Conservation (phyloP, 129 eudicot species). For the Helianthus tuberosus region DNA sequence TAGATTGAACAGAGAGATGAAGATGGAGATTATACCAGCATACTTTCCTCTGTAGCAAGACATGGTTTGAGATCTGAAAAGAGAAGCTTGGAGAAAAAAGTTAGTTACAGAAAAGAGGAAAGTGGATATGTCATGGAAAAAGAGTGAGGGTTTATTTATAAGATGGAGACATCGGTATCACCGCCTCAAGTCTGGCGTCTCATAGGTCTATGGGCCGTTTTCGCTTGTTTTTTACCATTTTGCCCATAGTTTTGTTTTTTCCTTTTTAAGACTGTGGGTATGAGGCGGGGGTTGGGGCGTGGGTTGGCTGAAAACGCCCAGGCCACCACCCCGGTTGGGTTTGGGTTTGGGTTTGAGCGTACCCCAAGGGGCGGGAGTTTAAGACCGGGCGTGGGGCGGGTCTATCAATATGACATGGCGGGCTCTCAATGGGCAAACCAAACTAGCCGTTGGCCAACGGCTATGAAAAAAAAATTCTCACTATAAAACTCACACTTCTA, state of each 20-base stretch:
- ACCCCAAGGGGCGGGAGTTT: too few relatives aligned
- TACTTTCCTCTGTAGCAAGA: constrained; percentile 88
- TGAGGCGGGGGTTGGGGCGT: too few relatives aligned
- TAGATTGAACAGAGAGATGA: neutral
- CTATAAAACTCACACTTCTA: too few relatives aligned
- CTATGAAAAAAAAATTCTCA: too few relatives aligned
- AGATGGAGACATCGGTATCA: constrained; percentile 32
- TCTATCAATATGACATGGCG: too few relatives aligned
- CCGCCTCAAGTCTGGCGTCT: constrained; percentile 50
- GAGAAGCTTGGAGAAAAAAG: constrained; percentile 12
- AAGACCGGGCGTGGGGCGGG: too few relatives aligned
- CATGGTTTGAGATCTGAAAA: constrained; percentile 44
- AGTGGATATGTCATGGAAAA: neutral
- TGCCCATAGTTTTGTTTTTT: neutral
- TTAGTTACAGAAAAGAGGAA: neutral
- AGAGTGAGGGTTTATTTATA: constrained; percentile 39
- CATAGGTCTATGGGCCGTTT: constrained; percentile 15
- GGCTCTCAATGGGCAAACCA: too few relatives aligned
- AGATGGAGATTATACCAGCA: constrained; percentile 56
- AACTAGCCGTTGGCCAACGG: too few relatives aligned
- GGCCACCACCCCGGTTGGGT: too few relatives aligned
- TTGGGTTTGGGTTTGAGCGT: too few relatives aligned
- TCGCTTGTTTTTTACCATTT: neutral
- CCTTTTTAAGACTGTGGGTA: too few relatives aligned
- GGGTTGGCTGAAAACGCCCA: too few relatives aligned